Conservation (phyloP, 2,329 filamentous ascomycete genomes). For the Davidsoniella virescens region DNA sequence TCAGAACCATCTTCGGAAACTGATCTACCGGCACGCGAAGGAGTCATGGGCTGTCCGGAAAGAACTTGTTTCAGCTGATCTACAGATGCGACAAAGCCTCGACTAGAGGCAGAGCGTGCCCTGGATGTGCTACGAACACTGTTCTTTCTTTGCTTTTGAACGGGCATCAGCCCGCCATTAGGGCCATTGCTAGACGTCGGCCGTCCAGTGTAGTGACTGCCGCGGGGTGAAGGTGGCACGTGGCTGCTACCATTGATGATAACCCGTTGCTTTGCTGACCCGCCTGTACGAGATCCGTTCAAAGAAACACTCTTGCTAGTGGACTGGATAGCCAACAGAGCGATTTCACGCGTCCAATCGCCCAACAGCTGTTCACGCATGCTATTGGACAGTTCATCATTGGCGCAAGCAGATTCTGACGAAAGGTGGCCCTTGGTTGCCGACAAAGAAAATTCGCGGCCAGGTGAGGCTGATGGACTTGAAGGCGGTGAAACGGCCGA, state of each 20-base stretch:
- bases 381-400: constrained; percentile 44
- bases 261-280: constrained; percentile 36
- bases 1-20: constrained; percentile 40
- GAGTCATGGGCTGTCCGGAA: constrained; percentile 30
- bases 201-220: constrained; percentile 34
- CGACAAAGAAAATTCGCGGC: constrained; percentile 24
- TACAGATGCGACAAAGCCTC: constrained; percentile 40
- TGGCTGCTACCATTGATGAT: constrained; percentile 36
- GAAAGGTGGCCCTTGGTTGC: constrained; percentile 3
- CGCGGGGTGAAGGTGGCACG: constrained; percentile 20
- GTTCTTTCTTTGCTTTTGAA: constrained; percentile 33
- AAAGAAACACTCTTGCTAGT: constrained; percentile 58
- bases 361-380: constrained; percentile 62
- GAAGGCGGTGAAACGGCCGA: constrained; percentile 45
- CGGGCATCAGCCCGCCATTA: constrained; percentile 20
- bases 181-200: constrained; percentile 28
- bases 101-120: constrained; percentile 26
- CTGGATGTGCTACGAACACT: constrained; percentile 38
- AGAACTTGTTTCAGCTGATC: constrained; percentile 48
- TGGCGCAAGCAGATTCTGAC: constrained; percentile 18
- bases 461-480: constrained; percentile 55
- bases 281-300: constrained; percentile 53
- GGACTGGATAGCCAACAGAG: constrained; percentile 51
- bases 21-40: constrained; percentile 20
- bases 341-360: constrained; percentile 65